These are phyloP conservation scores for Paspalum notatum DNA, from an alignment of 176 grass and related monocot species.

Conservation along the genomic window DNA sequence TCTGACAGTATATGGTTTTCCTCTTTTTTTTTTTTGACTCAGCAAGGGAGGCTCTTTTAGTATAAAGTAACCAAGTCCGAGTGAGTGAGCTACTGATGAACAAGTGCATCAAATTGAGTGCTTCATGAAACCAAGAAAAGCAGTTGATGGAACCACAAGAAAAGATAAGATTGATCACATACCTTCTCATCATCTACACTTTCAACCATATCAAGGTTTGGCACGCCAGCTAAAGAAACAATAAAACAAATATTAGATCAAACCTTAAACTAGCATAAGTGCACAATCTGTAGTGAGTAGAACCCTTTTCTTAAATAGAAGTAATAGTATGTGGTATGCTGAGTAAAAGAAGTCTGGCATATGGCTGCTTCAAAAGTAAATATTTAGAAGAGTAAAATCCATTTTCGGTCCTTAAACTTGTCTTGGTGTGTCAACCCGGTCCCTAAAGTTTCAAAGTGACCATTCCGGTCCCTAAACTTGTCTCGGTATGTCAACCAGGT, in stretches of 20 bases:
- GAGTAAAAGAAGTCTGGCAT: too few relatives aligned
- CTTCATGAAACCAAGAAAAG: background rate
- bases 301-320: background rate
- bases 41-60: background rate
- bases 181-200: slow-evolving; percentile 95
- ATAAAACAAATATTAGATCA: slow-evolving; percentile 28
- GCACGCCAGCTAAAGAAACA: slow-evolving; percentile 64
- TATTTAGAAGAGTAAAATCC: too few relatives aligned
- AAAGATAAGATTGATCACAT: slow-evolving; percentile 36
- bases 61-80: background rate
- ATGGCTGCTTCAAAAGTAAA: too few relatives aligned
- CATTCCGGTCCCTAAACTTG: too few relatives aligned
- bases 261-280: background rate
- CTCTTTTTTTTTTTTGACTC: slow-evolving; percentile 3
- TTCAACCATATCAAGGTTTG: slow-evolving; percentile 94
- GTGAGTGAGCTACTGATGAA: background rate
- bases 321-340: background rate
- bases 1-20: background rate
- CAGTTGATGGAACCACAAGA: background rate
- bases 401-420: too few relatives aligned
- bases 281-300: background rate
- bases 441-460: too few relatives aligned
- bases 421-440: too few relatives aligned
- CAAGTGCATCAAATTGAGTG: background rate
- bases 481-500: too few relatives aligned